Conservation (phyloP, 768 basidiomycete species). For the Daedaleopsis nitida region DNA sequence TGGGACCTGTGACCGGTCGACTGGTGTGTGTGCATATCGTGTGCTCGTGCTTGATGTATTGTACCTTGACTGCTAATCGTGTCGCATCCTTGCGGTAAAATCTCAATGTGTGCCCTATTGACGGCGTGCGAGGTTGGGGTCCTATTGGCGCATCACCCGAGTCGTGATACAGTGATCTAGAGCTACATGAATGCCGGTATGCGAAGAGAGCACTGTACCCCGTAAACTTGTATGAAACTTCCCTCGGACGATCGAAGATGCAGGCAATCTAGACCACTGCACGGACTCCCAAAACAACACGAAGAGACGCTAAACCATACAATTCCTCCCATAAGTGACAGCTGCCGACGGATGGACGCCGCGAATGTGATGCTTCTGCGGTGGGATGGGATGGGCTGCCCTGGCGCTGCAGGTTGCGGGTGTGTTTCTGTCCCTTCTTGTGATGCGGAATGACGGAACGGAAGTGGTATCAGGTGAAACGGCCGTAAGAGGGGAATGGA, state of each 20-base stretch:
- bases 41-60: slow-evolving; percentile 1
- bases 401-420: no score
- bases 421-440: no score
- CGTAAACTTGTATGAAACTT: neutral
- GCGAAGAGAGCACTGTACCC: neutral
- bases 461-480: neutral
- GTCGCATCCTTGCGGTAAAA: neutral
- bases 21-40: no score
- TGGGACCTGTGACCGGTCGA: slow-evolving; percentile 60
- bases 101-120: no score
- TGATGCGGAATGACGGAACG: neutral
- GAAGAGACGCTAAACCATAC: no score
- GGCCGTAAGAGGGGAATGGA: neutral
- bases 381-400: neutral
- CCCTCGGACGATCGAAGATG: neutral
- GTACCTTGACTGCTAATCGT: neutral
- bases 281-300: neutral
- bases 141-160: no score
- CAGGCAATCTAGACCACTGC: neutral
- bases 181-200: neutral
- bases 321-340: neutral
- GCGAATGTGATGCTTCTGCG: neutral
- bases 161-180: no score
- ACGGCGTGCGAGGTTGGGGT: no score
- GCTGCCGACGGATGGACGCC: neutral